Conservation (phyloP, 164 flowering plant genomes). For the Paratinospora sagittata region DNA sequence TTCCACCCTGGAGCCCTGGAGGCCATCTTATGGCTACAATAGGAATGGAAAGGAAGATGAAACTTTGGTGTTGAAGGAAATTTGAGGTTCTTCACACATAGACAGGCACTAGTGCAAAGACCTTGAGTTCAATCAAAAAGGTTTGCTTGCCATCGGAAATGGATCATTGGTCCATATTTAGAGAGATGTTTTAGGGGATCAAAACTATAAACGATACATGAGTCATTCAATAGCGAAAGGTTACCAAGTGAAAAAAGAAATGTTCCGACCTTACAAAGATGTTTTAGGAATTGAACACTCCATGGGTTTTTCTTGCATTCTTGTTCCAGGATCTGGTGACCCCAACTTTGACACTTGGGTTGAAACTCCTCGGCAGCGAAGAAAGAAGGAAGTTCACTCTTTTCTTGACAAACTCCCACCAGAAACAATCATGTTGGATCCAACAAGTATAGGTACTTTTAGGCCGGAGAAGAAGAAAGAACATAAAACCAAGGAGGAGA, state of each 20-base stretch:
- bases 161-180: constrained; percentile 63
- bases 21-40: constrained; percentile 95
- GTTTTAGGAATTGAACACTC: constrained; percentile 85
- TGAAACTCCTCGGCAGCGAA: constrained; percentile 69
- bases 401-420: constrained; percentile 94
- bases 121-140: constrained; percentile 87
- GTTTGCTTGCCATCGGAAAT: constrained; percentile 64
- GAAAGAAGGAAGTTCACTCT: constrained; percentile 74
- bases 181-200: constrained; percentile 43
- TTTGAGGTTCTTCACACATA: constrained; percentile 61
- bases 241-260: constrained; percentile 53
- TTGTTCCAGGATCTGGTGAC: constrained; percentile 89
- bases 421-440: constrained; percentile 84
- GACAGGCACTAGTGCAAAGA: constrained; percentile 42
- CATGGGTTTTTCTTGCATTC: constrained; percentile 78
- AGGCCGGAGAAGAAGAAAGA: constrained; percentile 49
- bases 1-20: constrained; percentile 80
- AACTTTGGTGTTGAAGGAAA: constrained; percentile 91
- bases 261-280: constrained; percentile 87
- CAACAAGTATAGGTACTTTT: constrained; percentile 64
- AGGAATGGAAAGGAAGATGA: constrained; percentile 75
- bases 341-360: constrained; percentile 94
- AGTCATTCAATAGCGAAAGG: constrained; percentile 78
- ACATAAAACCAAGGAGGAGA: constrained; percentile 48
- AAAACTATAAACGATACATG: constrained; percentile 67